phyloP scores from a whole-genome alignment of 352 stramenopile genomes.

The Pythium chondricola region DNA sequence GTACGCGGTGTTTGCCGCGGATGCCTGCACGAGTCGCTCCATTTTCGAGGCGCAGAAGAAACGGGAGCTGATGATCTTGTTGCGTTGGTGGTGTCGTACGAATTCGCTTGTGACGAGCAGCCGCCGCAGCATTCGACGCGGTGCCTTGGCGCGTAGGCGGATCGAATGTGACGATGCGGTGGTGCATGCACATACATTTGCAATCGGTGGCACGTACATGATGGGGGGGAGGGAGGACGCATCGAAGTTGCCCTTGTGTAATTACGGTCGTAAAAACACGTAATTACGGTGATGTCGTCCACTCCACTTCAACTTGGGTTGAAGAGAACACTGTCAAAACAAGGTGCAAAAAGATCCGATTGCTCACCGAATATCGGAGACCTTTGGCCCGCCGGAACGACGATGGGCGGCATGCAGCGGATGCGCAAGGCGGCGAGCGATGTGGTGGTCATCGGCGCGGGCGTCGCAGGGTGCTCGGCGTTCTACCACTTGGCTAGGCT shows the following conservation, averaged over 20 bases:
- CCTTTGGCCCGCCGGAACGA: too few relatives aligned
- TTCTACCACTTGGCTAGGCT: conserved; percentile 72
- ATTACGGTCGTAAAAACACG: conserved; percentile 1
- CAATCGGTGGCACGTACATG: conserved; percentile 11
- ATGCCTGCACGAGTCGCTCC: conserved; percentile 14
- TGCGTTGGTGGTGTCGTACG: neutral
- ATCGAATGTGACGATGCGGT: conserved; percentile 6
- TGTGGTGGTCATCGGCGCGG: conserved; percentile 66
- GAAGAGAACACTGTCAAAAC: conserved; percentile 3
- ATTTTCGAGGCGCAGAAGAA: conserved; percentile 9
- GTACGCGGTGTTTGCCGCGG: conserved; percentile 24
- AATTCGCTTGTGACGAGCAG: neutral
- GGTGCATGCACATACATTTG: neutral
- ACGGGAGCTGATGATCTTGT: too few relatives aligned
- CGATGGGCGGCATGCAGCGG: conserved; percentile 28
- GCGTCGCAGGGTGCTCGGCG: conserved; percentile 67
- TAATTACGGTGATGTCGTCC: conserved; percentile 2
- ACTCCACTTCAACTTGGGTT: conserved; percentile 17
- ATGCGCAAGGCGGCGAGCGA: conserved; percentile 50
- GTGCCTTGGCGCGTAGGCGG: neutral
- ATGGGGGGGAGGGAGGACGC: conserved; percentile 3
- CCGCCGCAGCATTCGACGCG: conserved; percentile 3
- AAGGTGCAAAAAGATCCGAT: too few relatives aligned
- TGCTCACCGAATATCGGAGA: too few relatives aligned
- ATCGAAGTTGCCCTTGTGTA: conserved; percentile 15